A percentile compares a stretch with the other conserved stretches of the same genome.
Conservation (phyloP, 73 alveolate species). For the Tetrahymena thermophila region DNA sequence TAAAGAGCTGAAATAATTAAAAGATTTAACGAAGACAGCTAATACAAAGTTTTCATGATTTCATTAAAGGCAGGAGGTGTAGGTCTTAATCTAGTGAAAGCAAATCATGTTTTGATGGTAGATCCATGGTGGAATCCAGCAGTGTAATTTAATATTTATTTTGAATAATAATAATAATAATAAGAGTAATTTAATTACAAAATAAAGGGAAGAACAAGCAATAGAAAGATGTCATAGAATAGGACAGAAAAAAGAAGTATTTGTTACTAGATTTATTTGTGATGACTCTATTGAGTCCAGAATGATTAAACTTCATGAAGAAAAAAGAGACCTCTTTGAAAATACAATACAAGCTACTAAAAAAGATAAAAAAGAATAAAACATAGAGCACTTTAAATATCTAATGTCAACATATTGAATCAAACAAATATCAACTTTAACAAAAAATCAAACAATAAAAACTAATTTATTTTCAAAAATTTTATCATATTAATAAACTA, state of each 20-base stretch:
- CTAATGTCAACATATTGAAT: not conserved
- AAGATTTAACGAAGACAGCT: constrained; percentile 14
- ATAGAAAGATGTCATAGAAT: constrained; percentile 33
- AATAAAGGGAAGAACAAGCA: constrained; percentile 26
- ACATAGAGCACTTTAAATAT: not conserved
- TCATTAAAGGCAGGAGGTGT: constrained; percentile 79
- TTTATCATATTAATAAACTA: no score
- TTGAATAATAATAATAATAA: not conserved
- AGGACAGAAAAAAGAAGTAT: constrained; percentile 3
- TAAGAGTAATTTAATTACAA: not conserved
- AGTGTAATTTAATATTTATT: not conserved
- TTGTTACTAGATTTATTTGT: not conserved
- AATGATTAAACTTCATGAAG: not conserved
- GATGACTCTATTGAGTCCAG: not conserved
- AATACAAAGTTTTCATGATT: constrained; percentile 39
- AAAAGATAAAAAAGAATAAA: not conserved
- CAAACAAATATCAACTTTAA: not conserved
- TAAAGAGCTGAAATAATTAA: constrained; percentile 22
- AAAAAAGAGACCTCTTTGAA: not conserved
- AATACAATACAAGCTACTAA: not conserved
- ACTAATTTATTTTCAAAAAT: not conserved
- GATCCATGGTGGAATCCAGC: constrained; percentile 99
- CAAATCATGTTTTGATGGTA: constrained; percentile 85
- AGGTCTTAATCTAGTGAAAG: constrained; percentile 90
- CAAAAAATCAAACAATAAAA: not conserved